phyloP scores from a whole-genome alignment of 345 rosid species.

The Citrus medica region DNA sequence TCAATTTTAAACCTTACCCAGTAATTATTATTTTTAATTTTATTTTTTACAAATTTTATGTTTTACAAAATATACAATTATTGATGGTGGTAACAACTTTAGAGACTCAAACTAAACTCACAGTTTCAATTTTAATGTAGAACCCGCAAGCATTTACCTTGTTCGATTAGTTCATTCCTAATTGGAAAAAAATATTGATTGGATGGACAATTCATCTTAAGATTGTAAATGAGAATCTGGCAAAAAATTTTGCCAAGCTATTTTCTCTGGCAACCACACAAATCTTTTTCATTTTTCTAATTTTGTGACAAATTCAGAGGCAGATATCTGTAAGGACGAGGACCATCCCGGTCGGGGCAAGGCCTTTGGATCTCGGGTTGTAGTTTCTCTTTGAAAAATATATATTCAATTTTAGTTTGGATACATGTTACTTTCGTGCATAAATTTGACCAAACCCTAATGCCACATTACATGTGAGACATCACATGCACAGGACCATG shows the following conservation, averaged over 20 bases:
- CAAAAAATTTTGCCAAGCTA: neutral
- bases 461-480: neutral
- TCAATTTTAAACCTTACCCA: too few species aligned
- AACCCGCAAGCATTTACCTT: too few species aligned
- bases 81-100: too few species aligned
- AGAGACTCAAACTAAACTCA: too few species aligned
- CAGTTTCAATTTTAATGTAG: too few species aligned
- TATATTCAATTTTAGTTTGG: neutral
- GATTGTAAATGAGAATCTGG: neutral
- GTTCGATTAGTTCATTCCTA: too few species aligned
- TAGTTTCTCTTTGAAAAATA: too few species aligned
- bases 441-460: neutral
- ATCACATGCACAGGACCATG: neutral
- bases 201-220: neutral
- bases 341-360: neutral
- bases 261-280: neutral
- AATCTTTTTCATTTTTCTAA: neutral
- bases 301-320: neutral
- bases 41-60: too few species aligned
- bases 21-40: too few species aligned
- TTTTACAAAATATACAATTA: too few species aligned
- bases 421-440: conserved; percentile 8
- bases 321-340: neutral
- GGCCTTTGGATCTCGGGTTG: neutral
- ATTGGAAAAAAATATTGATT: too few species aligned